phyloP scores from a whole-genome alignment of 139 green algal species.

The Monoraphidium neglectum region DNA sequence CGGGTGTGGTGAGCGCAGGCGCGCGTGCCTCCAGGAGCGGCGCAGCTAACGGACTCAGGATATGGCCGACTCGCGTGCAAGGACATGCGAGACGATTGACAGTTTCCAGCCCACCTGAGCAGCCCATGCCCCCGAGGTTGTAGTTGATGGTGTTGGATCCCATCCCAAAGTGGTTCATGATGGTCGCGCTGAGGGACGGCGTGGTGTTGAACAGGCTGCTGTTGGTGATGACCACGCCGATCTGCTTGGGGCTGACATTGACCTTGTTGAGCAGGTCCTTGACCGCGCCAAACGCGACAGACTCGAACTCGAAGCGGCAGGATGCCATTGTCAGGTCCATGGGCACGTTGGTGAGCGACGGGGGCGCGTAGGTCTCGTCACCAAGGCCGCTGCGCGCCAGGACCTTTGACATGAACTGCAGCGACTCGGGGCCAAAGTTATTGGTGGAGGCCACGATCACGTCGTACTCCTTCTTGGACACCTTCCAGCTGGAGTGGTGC shows the following conservation, averaged over 20 bases:
- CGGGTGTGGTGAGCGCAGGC: no score
- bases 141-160: slow-evolving; percentile 87
- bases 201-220: slow-evolving; percentile 98
- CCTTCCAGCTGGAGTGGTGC: slow-evolving; percentile 28
- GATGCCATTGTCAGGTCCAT: slow-evolving; percentile 70
- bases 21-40: no score
- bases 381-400: slow-evolving; percentile 76
- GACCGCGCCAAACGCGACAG: slow-evolving; percentile 79
- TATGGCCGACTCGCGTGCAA: no score
- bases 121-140: slow-evolving; percentile 96
- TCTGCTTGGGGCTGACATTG: slow-evolving; percentile 41
- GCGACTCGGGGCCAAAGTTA: slow-evolving; percentile 57
- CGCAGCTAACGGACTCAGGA: no score
- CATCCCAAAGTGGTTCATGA: slow-evolving; percentile 83
- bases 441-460: slow-evolving; percentile 29
- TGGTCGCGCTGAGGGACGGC: slow-evolving; percentile 91
- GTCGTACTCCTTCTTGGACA: slow-evolving; percentile 21
- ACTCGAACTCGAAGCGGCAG: slow-evolving; percentile 85
- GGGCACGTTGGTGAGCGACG: slow-evolving; percentile 35
- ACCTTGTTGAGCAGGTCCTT: slow-evolving; percentile 63
- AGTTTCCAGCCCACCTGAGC: slow-evolving; percentile 18
- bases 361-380: slow-evolving; percentile 86
- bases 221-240: slow-evolving; percentile 96
- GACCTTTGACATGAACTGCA: slow-evolving; percentile 89
- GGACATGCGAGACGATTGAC: slow-evolving; percentile 40